Evolutionary conservation across 1,284 basidiomycete species (phyloP), one percentile per base, ranked within the genome.

Genomic region (Ganoderma meredithae): DNA sequence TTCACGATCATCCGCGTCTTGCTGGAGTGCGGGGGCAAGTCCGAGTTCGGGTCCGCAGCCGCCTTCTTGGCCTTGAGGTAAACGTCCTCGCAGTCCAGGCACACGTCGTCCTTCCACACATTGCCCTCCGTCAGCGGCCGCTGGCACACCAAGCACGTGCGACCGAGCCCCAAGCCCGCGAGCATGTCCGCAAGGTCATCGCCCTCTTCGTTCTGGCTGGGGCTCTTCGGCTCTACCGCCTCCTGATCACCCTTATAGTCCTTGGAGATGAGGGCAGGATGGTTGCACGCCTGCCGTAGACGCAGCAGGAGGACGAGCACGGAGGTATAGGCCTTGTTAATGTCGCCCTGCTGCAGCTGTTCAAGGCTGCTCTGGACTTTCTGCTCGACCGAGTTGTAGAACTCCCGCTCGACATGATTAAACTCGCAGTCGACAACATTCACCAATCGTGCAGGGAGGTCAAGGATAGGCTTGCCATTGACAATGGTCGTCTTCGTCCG

Each of bases 251-350:
- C 81, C 72, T 85, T 86, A 74, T 92, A 91, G 72, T 95, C 90
- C 66, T 90, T 89, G 1, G 90, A 88, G 17, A 97, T 90, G 12
- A 98, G 85, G 0, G 88, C 85, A 0, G 96, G 95, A 76, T 98
- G 96, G 73, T 95, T 92, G 77, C 96, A 97, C 0, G 96, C 95
- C 96, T 98, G 97, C 27, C 97, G 88, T 36, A 98, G 83, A 40
- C 97, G 86, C 62, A 98, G 85, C 65, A 98, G 85, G 70, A 98
- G 81, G 3, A 95, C 86, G 73, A 99, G 83, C 6, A 96, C 90
- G n/a, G 90, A 89, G 0, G 95, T 97, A 77, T 97, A 96, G 66
- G 89, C 92, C 66, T 84, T 86, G 73, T 87, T 86, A 19, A 84
- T 83, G 15, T 84, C 75, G 74, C 87, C 79, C 67, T 83, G 82